Conservation (phyloP, 75 land plant species). For the Pseudotsuga menziesii region DNA sequence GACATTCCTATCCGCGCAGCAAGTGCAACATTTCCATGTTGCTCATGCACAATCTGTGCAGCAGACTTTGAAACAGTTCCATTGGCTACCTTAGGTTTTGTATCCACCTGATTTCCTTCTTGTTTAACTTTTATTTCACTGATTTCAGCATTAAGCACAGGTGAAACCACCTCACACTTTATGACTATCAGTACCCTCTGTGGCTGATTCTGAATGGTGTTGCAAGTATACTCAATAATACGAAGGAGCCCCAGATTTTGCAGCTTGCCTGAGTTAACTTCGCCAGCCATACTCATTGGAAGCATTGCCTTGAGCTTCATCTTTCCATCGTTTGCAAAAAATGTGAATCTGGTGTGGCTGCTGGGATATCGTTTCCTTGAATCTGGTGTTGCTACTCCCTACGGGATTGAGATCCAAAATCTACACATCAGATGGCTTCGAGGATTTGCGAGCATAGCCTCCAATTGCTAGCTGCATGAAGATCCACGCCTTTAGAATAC, state of each 20-base stretch:
- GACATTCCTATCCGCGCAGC: no score
- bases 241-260: constrained; percentile 66
- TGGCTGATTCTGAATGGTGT: constrained; percentile 53
- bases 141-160: constrained; percentile 44
- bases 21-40: constrained; percentile 49
- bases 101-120: neutral
- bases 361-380: constrained; percentile 43
- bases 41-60: constrained; percentile 72
- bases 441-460: constrained; percentile 37
- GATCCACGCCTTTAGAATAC: no score
- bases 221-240: constrained; percentile 54
- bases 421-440: constrained; percentile 39
- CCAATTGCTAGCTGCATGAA: no score
- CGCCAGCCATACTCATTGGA: constrained; percentile 37
- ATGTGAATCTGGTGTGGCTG: no score
- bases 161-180: constrained; percentile 63
- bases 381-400: constrained; percentile 48
- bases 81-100: constrained; percentile 21
- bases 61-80: constrained; percentile 50
- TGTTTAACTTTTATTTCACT: neutral
- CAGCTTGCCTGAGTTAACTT: constrained; percentile 60
- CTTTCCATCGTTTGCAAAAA: constrained; percentile 73
- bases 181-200: constrained; percentile 63
- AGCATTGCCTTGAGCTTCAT: constrained; percentile 57
- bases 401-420: constrained; percentile 58